Evolutionary conservation across 305 asterid genomes (phyloP).

Genomic region (Withania somnifera): DNA sequence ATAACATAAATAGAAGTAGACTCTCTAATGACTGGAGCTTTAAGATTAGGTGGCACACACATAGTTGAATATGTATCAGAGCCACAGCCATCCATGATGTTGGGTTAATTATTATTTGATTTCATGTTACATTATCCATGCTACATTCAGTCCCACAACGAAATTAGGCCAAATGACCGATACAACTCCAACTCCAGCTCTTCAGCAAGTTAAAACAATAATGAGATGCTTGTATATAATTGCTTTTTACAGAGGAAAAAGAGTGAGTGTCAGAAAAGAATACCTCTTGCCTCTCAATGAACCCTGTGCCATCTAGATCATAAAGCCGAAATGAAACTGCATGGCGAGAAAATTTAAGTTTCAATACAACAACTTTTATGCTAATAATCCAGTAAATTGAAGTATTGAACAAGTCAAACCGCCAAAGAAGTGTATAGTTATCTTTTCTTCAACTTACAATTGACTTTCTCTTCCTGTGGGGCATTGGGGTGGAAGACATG

Average conservation of each 20-base stretch:
- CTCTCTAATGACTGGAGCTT: not conserved
- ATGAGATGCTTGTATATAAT: not conserved
- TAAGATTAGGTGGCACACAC: not conserved
- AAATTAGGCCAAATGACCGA: not conserved
- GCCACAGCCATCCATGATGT: not conserved
- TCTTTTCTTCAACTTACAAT: constrained; percentile 25
- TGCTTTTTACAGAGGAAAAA: not conserved
- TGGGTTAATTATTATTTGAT: not conserved
- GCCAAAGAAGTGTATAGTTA: not conserved
- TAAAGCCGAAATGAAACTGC: constrained; percentile 92
- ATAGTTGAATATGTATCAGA: not conserved
- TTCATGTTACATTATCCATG: not conserved
- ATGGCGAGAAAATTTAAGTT: constrained; percentile 12
- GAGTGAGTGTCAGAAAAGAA: not conserved
- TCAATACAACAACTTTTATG: not conserved
- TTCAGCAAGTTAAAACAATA: not conserved
- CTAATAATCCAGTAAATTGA: not conserved
- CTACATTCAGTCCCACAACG: not conserved
- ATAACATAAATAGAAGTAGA: not conserved
- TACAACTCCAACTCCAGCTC: not conserved
- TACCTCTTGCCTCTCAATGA: constrained; percentile 94
- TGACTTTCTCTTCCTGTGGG: constrained; percentile 48
- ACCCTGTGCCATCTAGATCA: constrained; percentile 86
- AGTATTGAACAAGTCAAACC: not conserved
- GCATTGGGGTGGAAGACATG: constrained; percentile 68